Conservation (phyloP, 129 eudicot species). For the Saussurea involucrata region DNA sequence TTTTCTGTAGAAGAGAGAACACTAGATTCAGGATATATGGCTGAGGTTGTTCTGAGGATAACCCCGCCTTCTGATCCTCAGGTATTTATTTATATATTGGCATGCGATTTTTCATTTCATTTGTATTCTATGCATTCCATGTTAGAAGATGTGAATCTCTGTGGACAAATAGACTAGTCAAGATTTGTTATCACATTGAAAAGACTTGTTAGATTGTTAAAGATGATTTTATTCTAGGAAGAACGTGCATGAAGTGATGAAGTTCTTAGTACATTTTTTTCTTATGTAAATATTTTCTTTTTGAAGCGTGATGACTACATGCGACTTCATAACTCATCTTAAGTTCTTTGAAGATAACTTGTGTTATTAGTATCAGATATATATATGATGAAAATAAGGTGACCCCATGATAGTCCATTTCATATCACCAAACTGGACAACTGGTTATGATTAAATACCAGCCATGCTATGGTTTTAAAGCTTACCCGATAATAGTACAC, state of each 20-base stretch:
- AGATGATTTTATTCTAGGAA: background rate
- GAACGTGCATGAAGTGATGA: background rate
- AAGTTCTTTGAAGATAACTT: background rate
- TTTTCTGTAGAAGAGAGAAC: slow-evolving; percentile 43
- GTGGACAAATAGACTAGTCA: slow-evolving; percentile 5
- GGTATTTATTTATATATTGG: slow-evolving; percentile 41
- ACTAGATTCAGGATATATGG: slow-evolving; percentile 27
- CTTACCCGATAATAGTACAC: background rate
- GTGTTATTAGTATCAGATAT: background rate
- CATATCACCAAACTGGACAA: background rate
- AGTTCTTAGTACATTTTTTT: background rate
- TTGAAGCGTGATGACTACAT: background rate
- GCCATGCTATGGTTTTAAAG: background rate
- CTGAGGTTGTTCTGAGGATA: slow-evolving; percentile 60
- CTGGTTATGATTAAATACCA: background rate
- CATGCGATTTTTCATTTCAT: background rate
- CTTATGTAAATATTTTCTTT: background rate
- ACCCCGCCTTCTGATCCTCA: slow-evolving; percentile 38
- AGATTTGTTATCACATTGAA: background rate
- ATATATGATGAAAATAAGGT: background rate
- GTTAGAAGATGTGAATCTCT: slow-evolving; percentile 14
- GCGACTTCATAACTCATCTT: background rate
- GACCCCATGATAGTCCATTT: background rate
- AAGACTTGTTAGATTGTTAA: background rate
- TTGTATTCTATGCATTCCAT: background rate